These are phyloP conservation scores for Fusarium lyarnte DNA, from an alignment of 2,329 filamentous ascomycete genomes.

Conservation along the genomic window DNA sequence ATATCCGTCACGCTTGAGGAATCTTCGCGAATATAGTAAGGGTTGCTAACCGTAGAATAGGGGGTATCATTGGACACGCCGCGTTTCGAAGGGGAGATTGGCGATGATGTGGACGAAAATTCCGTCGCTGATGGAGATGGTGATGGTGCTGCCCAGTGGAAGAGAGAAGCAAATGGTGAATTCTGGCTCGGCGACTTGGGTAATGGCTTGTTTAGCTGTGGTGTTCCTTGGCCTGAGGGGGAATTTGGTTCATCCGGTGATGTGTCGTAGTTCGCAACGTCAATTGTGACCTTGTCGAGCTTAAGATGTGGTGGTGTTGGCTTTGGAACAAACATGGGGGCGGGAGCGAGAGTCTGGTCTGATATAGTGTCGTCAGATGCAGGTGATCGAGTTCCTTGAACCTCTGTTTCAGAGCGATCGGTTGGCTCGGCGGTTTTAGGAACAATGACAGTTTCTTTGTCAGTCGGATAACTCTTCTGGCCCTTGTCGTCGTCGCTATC, in stretches of 20 bases:
- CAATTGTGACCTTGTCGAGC: conserved; percentile 55
- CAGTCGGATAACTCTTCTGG: conserved; percentile 32
- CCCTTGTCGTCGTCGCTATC: conserved; percentile 42
- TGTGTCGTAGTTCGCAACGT: conserved; percentile 41
- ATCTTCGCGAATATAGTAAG: conserved; percentile 51
- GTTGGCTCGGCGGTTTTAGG: conserved; percentile 20
- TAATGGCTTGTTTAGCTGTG: conserved; percentile 63
- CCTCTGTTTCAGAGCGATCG: conserved; percentile 23
- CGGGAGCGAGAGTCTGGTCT: conserved; percentile 54
- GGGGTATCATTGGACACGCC: conserved; percentile 47
- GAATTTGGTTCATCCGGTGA: conserved; percentile 40
- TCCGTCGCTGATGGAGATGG: conserved; percentile 61
- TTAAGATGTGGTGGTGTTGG: conserved; percentile 63
- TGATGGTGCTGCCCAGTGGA: conserved; percentile 61
- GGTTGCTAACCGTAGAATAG: conserved; percentile 38
- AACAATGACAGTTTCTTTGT: conserved; percentile 32
- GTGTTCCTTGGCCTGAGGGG: conserved; percentile 43
- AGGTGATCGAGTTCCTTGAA: conserved; percentile 42
- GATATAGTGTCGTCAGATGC: conserved; percentile 51
- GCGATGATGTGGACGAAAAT: conserved; percentile 64
- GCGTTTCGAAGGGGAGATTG: conserved; percentile 56
- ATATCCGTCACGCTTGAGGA: conserved; percentile 51
- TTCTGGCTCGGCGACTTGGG: conserved; percentile 62
- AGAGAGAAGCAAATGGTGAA: conserved; percentile 62
- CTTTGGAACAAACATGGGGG: conserved; percentile 61